Base-by-base conservation (phyloP, 257 asterid genomes). In the Cruciata laevipes region DNA sequence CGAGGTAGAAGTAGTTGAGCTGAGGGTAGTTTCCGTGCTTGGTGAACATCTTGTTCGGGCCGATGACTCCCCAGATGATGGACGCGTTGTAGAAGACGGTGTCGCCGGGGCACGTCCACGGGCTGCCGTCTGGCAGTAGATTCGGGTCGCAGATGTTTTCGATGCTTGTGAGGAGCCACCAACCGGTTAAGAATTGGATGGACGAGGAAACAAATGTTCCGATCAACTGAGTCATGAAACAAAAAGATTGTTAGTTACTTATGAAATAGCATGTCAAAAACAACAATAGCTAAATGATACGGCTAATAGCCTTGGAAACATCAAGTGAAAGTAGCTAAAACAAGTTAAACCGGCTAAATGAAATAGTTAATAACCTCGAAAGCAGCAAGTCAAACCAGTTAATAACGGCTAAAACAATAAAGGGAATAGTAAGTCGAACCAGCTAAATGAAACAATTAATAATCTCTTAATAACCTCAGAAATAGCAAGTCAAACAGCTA, bases 131-230 rank as follows among this genome's bases (percentile, higher is more conserved):
- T 4, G 60, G 60, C 12, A 53, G 60, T 3, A 53, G 9, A 8
- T 13, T 0, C 14, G 27, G 60, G 27, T 53, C 14, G 8, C 60
- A 53, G 30, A 53, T 53, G 60, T 53, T 53, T 20, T 53, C 5
- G 12, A 53, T 21, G 11, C 27, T 18, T 2, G 60, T 18, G 25
- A 53, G 60, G 30, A 53, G 27, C 60, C 60, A 53, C 60, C 60
- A 53, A 1, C 60, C 60, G 6, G 60, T 53, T 10, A 53, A 20
- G 27, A 53, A 53, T 14, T 53, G 60, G 60, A 53, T 20, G 25
- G 60, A 8, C 20, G 60, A 53, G 20, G 60, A 53, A 21, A 53
- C 27, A 53, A 53, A 53, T 53, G 60, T 53, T 53, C 60, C 60
- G 0, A 53, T 6, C 4, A 53, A 21, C 60, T 53, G 60, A 6